phyloP scores from a whole-genome alignment of 139 green algal genomes.

The Bryopsis sp. region DNA sequence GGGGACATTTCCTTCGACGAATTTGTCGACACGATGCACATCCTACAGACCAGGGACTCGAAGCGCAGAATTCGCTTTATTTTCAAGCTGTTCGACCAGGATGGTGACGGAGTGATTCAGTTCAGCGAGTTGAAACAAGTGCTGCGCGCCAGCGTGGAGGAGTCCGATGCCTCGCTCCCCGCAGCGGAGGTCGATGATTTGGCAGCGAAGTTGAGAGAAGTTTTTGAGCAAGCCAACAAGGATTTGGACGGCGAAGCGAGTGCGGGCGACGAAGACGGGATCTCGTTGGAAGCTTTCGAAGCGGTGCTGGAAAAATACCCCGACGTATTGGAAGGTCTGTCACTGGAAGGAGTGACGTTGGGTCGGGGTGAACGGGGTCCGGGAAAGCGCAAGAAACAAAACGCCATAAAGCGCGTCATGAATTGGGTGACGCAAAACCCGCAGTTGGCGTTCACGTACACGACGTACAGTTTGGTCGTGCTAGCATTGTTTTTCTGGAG shows the following conservation, averaged over 20 bases:
- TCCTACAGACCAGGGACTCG: neutral
- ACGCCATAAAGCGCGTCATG: neutral
- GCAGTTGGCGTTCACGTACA: slow-evolving; percentile 11
- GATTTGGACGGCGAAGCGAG: neutral
- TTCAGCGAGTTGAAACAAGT: neutral
- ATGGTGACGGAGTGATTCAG: neutral
- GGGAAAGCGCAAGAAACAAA: neutral
- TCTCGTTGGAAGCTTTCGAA: neutral
- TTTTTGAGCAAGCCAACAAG: no score
- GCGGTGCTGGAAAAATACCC: slow-evolving; percentile 1
- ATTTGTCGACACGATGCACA: neutral
- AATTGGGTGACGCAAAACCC: slow-evolving; percentile 11
- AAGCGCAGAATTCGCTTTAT: neutral
- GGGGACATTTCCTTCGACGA: slow-evolving; percentile 12
- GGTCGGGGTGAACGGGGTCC: neutral
- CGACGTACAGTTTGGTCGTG: neutral
- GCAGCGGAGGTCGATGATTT: neutral
- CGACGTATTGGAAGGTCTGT: neutral
- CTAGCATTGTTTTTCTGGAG: slow-evolving; percentile 9
- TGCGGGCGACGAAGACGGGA: neutral
- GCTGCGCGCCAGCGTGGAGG: slow-evolving; percentile 11
- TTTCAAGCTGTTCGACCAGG: slow-evolving; percentile 14
- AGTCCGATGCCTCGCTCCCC: neutral
- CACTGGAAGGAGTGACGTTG: neutral
- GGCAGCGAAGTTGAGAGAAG: neutral